phyloP scores from a whole-genome alignment of 2,329 filamentous ascomycete species.

The Nothophoma quercina region DNA sequence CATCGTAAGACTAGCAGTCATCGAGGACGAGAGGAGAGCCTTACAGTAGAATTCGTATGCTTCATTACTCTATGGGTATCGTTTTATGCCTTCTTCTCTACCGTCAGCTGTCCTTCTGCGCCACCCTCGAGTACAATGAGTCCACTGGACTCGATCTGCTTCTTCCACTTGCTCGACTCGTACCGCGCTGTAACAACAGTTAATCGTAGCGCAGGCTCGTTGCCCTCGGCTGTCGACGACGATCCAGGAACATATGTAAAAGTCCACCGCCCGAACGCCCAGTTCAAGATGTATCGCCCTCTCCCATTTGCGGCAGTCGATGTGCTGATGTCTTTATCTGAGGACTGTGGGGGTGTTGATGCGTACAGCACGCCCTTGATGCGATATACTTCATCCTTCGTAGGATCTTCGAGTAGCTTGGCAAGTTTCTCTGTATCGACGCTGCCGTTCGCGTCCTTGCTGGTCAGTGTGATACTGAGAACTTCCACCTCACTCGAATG shows the following conservation, averaged over 20 bases:
- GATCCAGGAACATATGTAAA: slow-evolving; percentile 69
- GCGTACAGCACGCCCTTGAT: slow-evolving; percentile 77
- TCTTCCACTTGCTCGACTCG: slow-evolving; percentile 80
- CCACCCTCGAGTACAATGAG: slow-evolving; percentile 42
- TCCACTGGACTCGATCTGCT: slow-evolving; percentile 69
- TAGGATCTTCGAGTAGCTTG: slow-evolving; percentile 71
- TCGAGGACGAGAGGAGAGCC: too few species aligned
- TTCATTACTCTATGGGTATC: slow-evolving; percentile 3
- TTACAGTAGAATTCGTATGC: too few species aligned
- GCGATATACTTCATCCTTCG: slow-evolving; percentile 93
- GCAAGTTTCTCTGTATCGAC: slow-evolving; percentile 64
- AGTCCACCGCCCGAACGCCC: slow-evolving; percentile 96
- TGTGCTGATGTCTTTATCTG: slow-evolving; percentile 41
- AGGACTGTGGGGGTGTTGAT: slow-evolving; percentile 56
- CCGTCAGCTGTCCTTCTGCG: slow-evolving; percentile 28
- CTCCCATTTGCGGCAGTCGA: slow-evolving; percentile 42
- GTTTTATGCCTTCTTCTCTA: slow-evolving; percentile 24
- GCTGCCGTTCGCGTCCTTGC: slow-evolving; percentile 60
- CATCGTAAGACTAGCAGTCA: too few species aligned
- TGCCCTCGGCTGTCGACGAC: slow-evolving; percentile 46
- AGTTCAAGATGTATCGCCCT: slow-evolving; percentile 87
- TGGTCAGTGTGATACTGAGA: slow-evolving; percentile 74
- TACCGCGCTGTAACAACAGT: slow-evolving; percentile 77
- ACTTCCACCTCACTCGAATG: slow-evolving; percentile 92
- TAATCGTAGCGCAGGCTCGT: slow-evolving; percentile 69